Percentiles rank a stretch among this genome's conserved stretches.
Evolutionary conservation across 108 stramenopile genomes (phyloP).

Genomic region (Nitzschia inconspicua): DNA sequence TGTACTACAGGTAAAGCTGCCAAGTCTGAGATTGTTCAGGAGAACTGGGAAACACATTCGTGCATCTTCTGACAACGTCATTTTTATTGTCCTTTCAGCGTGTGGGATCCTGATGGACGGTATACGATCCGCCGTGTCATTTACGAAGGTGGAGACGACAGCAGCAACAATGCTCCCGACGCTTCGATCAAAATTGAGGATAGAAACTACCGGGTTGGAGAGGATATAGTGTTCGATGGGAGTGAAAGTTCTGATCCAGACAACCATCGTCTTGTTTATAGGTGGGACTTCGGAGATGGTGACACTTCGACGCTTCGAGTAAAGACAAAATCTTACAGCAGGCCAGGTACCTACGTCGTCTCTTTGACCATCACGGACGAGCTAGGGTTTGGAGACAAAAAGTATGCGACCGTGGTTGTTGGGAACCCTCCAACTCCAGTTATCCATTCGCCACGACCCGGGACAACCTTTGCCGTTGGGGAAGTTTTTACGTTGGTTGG

Average conservation of each 20-base stretch:
- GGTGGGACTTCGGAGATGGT: constrained; percentile 34
- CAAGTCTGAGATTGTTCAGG: too few species aligned
- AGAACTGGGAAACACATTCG: too few species aligned
- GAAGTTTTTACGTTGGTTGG: constrained; percentile 26
- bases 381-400: not conserved
- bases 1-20: constrained; percentile 27
- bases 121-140: constrained; percentile 15
- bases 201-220: not conserved
- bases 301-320: not conserved
- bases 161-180: constrained; percentile 16
- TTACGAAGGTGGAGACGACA: constrained; percentile 10
- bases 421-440: constrained; percentile 10
- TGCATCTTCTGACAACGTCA: too few species aligned
- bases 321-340: constrained; percentile 6
- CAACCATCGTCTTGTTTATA: constrained; percentile 12
- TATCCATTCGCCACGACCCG: constrained; percentile 5
- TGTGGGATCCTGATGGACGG: constrained; percentile 3
- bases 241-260: constrained; percentile 31
- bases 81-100: too few species aligned
- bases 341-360: constrained; percentile 6
- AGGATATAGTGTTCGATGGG: constrained; percentile 24
- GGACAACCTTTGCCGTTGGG: constrained; percentile 21
- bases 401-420: not conserved
- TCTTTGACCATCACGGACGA: constrained; percentile 19
- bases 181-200: constrained; percentile 2